These are phyloP conservation scores for Spergularia azorica DNA, from an alignment of 179 eudicot genomes.

Conservation along the genomic window DNA sequence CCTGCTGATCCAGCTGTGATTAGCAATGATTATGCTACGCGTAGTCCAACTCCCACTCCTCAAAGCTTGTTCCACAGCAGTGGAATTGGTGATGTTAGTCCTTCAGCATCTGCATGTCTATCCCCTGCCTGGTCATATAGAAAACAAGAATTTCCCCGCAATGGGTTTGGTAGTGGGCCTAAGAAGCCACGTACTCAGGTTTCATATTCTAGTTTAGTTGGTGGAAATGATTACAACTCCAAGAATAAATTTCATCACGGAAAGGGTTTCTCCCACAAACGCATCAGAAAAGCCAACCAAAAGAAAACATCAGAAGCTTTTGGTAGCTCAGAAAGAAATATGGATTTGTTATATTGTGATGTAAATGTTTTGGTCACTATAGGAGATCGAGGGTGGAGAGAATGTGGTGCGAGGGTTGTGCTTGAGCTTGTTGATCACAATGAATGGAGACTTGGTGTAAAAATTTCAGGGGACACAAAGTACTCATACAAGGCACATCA, in stretches of 20 bases:
- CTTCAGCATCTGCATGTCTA: slow-evolving; percentile 39
- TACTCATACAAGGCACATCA: slow-evolving; percentile 79
- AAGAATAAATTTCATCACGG: slow-evolving; percentile 41
- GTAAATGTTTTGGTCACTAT: slow-evolving; percentile 67
- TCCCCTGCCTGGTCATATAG: slow-evolving; percentile 48
- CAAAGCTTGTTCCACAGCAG: slow-evolving; percentile 43
- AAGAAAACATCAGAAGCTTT: slow-evolving; percentile 55
- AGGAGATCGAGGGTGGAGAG: slow-evolving; percentile 90
- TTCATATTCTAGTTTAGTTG: slow-evolving; percentile 68
- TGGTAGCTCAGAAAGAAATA: slow-evolving; percentile 44
- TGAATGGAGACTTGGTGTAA: slow-evolving; percentile 88
- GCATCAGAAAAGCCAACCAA: slow-evolving; percentile 73
- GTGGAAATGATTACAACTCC: slow-evolving; percentile 44
- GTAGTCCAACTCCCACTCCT: slow-evolving; percentile 40
- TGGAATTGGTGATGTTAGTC: slow-evolving; percentile 35
- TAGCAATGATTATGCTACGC: slow-evolving; percentile 32
- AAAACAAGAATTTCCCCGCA: slow-evolving; percentile 41
- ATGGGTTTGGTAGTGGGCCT: slow-evolving; percentile 69
- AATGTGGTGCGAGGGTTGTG: slow-evolving; percentile 71
- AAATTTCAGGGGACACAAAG: slow-evolving; percentile 57
- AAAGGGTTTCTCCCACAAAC: slow-evolving; percentile 57
- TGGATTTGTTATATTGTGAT: slow-evolving; percentile 67
- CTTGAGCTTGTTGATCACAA: slow-evolving; percentile 67
- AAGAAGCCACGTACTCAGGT: slow-evolving; percentile 90
- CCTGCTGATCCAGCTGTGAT: slow-evolving; percentile 36